Conservation (phyloP, 2,329 filamentous ascomycete species). For the Penicillium paneum region DNA sequence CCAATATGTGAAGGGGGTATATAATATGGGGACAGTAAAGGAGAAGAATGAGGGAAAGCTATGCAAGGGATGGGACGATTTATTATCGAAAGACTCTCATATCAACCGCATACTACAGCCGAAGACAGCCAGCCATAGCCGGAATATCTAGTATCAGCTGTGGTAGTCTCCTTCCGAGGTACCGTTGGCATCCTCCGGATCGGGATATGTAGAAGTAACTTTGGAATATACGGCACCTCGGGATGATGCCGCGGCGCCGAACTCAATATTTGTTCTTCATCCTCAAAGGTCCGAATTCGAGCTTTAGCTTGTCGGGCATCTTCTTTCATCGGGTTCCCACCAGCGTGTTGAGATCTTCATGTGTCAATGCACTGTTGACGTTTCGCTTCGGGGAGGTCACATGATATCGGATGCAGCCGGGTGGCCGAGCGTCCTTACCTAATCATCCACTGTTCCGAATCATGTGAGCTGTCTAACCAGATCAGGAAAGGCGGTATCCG, state of each 20-base stretch:
- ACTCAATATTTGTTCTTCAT: background rate
- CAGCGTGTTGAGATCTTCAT: background rate
- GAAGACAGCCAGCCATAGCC: conserved; percentile 18
- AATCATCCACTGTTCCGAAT: background rate
- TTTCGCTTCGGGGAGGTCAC: conserved; percentile 14
- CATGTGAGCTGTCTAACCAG: conserved; percentile 17
- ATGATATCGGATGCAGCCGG: conserved; percentile 12
- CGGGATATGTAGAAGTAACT: background rate
- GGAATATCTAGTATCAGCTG: conserved; percentile 16
- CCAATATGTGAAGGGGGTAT: background rate
- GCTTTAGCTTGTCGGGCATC: background rate
- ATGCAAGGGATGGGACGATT: conserved; percentile 5
- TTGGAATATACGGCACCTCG: background rate
- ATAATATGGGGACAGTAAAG: background rate
- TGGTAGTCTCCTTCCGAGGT: conserved; percentile 24
- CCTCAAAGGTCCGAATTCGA: background rate
- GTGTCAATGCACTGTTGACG: background rate
- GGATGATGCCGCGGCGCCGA: background rate
- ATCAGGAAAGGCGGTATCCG: conserved; percentile 21
- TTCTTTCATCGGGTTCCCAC: background rate
- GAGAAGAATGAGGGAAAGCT: conserved; percentile 1
- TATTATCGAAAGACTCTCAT: background rate
- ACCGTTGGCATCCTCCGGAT: conserved; percentile 8
- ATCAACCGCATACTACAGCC: conserved; percentile 18
- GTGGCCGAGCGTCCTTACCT: background rate